phyloP scores from a whole-genome alignment of 495 filamentous ascomycete species.

The Neurospora sp. region DNA sequence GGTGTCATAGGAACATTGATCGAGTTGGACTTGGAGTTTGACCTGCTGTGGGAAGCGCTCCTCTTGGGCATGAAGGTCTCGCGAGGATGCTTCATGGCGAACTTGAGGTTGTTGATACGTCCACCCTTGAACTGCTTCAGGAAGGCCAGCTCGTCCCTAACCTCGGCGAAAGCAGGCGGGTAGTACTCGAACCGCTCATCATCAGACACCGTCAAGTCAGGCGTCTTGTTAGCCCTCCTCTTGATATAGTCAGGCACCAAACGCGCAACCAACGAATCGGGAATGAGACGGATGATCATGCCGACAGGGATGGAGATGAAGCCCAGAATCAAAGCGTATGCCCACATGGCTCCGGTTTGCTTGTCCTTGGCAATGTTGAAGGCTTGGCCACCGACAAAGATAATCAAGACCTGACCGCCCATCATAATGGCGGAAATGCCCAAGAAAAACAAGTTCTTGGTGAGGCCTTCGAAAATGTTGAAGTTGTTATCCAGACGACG shows the following conservation, averaged over 20 bases:
- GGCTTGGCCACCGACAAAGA: slow-evolving; percentile 63
- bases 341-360: slow-evolving; percentile 64
- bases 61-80: slow-evolving; percentile 61
- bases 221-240: slow-evolving; percentile 41
- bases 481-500: slow-evolving; percentile 79
- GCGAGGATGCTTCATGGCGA: slow-evolving; percentile 69
- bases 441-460: slow-evolving; percentile 71
- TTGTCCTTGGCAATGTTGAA: slow-evolving; percentile 53
- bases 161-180: slow-evolving; percentile 62
- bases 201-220: slow-evolving; percentile 56
- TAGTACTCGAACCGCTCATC: slow-evolving; percentile 60
- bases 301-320: slow-evolving; percentile 66
- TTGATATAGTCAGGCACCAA: slow-evolving; percentile 63
- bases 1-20: slow-evolving; percentile 54
- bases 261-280: slow-evolving; percentile 47
- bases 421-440: slow-evolving; percentile 74
- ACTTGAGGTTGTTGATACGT: slow-evolving; percentile 75
- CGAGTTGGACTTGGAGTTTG: slow-evolving; percentile 61
- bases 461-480: slow-evolving; percentile 81
- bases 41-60: slow-evolving; percentile 52
- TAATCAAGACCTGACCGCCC: slow-evolving; percentile 69
- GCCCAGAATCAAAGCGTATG: slow-evolving; percentile 60
- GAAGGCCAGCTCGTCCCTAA: slow-evolving; percentile 73
- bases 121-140: slow-evolving; percentile 88
- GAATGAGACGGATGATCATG: slow-evolving; percentile 53